phyloP scores from a whole-genome alignment of 2,329 filamentous ascomycete genomes.

The Colletotrichum filicis region DNA sequence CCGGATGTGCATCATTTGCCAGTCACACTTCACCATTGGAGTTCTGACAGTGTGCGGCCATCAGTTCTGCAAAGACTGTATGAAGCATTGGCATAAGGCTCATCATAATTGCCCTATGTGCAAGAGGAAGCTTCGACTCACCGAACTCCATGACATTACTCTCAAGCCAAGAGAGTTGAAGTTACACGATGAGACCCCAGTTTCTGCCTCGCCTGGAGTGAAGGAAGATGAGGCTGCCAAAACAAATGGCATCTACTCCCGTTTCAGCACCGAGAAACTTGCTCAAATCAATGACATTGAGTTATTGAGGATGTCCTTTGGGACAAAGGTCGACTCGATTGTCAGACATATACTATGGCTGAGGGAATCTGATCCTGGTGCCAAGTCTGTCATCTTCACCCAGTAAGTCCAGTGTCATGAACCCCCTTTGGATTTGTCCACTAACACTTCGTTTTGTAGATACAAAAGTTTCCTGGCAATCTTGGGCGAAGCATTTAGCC shows the following conservation, averaged over 20 bases:
- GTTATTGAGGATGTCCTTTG: slow-evolving; percentile 78
- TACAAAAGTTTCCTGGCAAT: slow-evolving; percentile 84
- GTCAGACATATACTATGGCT: slow-evolving; percentile 88
- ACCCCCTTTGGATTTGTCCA: not conserved
- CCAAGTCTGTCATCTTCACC: slow-evolving; percentile 94
- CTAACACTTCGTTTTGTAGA: slow-evolving; percentile 39
- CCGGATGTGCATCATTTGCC: slow-evolving; percentile 88
- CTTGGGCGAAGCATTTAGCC: slow-evolving; percentile 74
- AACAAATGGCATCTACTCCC: slow-evolving; percentile 75
- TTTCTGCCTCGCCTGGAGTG: slow-evolving; percentile 2
- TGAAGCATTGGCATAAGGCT: slow-evolving; percentile 79
- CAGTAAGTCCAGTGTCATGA: slow-evolving; percentile 59
- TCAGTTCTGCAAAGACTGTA: slow-evolving; percentile 90
- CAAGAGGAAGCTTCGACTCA: slow-evolving; percentile 72
- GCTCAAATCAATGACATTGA: slow-evolving; percentile 86
- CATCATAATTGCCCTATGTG: slow-evolving; percentile 87
- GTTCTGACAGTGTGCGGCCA: slow-evolving; percentile 90
- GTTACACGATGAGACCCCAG: slow-evolving; percentile 59
- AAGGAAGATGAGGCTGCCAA: slow-evolving; percentile 37
- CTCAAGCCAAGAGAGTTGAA: slow-evolving; percentile 81
- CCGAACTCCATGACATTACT: slow-evolving; percentile 86
- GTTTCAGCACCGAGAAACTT: slow-evolving; percentile 77
- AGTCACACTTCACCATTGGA: slow-evolving; percentile 79
- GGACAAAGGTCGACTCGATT: slow-evolving; percentile 89
- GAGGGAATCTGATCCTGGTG: slow-evolving; percentile 82